Percentiles rank a stretch among this genome's conserved stretches.
These are phyloP conservation scores for Aegilops tauschii DNA, from an alignment of 176 grass and related monocot species.

Conservation along the genomic window DNA sequence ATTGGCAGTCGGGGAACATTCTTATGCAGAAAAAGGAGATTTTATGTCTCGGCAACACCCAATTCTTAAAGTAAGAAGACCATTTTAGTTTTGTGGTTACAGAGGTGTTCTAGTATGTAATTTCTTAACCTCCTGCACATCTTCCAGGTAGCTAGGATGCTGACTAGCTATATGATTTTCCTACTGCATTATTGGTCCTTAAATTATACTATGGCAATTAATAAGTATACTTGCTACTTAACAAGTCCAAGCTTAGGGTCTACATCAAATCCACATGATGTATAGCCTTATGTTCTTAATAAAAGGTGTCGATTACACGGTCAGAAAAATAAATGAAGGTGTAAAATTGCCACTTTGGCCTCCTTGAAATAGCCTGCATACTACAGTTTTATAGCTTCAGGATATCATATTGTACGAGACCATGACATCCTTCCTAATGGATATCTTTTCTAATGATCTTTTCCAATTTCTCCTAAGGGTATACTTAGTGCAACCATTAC, in stretches of 20 bases:
- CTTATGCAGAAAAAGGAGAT: background rate
- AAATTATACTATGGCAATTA: background rate
- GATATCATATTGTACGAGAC: background rate
- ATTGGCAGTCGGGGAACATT: background rate
- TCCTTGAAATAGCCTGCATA: conserved; percentile 1
- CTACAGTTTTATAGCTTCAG: background rate
- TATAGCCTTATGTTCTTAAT: background rate
- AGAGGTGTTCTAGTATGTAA: background rate
- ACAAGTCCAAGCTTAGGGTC: conserved; percentile 32
- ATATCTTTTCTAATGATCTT: background rate
- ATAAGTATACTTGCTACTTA: conserved; percentile 9
- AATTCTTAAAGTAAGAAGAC: background rate
- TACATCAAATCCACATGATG: conserved; percentile 18
- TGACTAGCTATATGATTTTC: conserved; percentile 26
- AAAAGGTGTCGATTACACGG: background rate
- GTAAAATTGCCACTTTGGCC: background rate
- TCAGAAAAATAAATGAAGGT: background rate
- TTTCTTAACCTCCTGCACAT: conserved; percentile 16
- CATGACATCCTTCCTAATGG: conserved; percentile 6
- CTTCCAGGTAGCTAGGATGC: conserved; percentile 20
- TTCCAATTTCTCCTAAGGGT: background rate
- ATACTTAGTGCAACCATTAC: background rate
- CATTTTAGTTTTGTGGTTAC: background rate
- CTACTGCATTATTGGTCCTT: conserved; percentile 14
- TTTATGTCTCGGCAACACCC: background rate